Percentiles rank a stretch among this genome's conserved stretches.
Evolutionary conservation across 2,329 filamentous ascomycete species (phyloP).

Genomic region (Berkeleyomyces rouxiae): DNA sequence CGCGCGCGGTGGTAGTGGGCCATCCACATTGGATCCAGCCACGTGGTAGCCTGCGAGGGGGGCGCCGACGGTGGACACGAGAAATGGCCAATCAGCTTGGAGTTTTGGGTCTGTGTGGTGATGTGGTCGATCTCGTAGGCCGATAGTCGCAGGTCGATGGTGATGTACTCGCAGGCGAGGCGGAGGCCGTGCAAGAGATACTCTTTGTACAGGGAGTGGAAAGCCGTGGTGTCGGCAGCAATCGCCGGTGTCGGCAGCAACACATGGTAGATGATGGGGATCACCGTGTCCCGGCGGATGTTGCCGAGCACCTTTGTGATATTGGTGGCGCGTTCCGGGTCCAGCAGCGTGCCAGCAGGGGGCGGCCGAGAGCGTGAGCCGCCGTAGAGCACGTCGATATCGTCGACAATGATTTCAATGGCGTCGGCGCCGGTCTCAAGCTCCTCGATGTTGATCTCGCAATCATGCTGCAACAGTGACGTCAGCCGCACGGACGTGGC

Average conservation of each 20-base stretch:
- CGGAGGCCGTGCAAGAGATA: conserved; percentile 43
- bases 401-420: conserved; percentile 39
- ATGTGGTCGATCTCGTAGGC: conserved; percentile 34
- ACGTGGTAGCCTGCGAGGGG: conserved; percentile 22
- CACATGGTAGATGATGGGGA: conserved; percentile 40
- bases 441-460: conserved; percentile 40
- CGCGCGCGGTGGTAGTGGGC: conserved; percentile 41
- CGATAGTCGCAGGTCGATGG: conserved; percentile 42
- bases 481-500: conserved; percentile 46
- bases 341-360: conserved; percentile 13
- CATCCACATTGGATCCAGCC: conserved; percentile 39
- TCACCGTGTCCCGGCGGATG: conserved; percentile 45
- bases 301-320: conserved; percentile 43
- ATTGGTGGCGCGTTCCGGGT: conserved; percentile 25
- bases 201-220: conserved; percentile 31
- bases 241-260: conserved; percentile 19
- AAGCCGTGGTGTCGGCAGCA: conserved; percentile 14
- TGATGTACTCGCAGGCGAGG: conserved; percentile 45
- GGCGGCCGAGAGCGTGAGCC: conserved; percentile 4
- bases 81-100: conserved; percentile 45
- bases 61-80: conserved; percentile 17
- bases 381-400: conserved; percentile 10
- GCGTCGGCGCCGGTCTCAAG: conserved; percentile 51
- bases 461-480: conserved; percentile 30
- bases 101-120: conserved; percentile 33